A percentile compares a stretch with the other conserved stretches of the same genome.
phyloP scores from a whole-genome alignment of 352 stramenopile species.

The Globisporangium recalcitrans region DNA sequence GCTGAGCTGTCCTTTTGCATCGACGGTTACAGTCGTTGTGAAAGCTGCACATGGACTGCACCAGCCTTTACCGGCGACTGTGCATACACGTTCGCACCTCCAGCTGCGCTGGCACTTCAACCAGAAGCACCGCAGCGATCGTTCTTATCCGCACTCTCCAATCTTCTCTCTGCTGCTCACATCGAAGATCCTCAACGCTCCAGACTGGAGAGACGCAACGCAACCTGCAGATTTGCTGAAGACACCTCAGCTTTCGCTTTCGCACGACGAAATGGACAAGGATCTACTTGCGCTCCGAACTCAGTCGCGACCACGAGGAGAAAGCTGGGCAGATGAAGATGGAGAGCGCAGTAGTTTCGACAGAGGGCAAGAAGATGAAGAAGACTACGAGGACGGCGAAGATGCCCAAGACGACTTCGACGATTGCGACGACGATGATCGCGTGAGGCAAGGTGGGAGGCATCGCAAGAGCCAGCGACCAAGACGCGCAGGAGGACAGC shows the following conservation, averaged over 20 bases:
- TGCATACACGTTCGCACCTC: neutral
- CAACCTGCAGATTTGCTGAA: neutral
- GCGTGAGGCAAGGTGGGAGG: neutral
- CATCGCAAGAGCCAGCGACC: neutral
- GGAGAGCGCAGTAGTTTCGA: neutral
- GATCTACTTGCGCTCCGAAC: neutral
- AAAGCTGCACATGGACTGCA: neutral
- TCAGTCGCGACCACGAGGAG: neutral
- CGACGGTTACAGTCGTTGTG: neutral
- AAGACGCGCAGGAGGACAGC: conserved; percentile 5
- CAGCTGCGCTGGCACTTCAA: conserved; percentile 2
- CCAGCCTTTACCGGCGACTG: neutral
- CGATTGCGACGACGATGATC: neutral
- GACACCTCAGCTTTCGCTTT: neutral
- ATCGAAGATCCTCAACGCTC: neutral
- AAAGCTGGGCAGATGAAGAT: neutral
- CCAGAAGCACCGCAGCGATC: neutral
- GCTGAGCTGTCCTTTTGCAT: neutral
- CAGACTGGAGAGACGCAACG: neutral
- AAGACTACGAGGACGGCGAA: neutral
- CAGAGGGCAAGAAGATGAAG: neutral
- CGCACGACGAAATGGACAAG: neutral
- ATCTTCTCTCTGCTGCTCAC: conserved; percentile 5
- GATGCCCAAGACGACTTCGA: neutral
- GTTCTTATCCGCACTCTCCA: conserved; percentile 4